A percentile compares a stretch with the other conserved stretches of the same genome.
Evolutionary conservation across 257 asterid species (phyloP).

Genomic region (Nicotiana paniculata): DNA sequence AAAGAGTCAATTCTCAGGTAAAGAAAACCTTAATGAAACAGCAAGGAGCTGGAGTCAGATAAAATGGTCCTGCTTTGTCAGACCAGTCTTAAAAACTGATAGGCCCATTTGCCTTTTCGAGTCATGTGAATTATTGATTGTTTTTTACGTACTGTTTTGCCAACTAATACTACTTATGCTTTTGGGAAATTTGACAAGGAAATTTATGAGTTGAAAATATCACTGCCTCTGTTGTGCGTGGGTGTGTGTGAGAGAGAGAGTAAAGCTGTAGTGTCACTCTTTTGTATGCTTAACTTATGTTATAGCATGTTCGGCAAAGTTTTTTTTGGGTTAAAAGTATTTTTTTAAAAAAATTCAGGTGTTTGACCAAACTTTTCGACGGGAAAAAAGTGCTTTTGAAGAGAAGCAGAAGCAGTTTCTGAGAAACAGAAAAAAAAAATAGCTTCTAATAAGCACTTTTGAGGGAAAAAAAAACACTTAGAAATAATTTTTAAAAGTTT

Average conservation of each 20-base stretch:
- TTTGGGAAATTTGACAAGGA: not conserved
- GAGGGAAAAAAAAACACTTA: too few species aligned
- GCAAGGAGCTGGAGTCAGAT: constrained; percentile 6
- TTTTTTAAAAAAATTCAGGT: too few species aligned
- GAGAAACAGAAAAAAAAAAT: too few species aligned
- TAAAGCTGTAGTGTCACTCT: not conserved
- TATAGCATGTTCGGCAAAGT: not conserved
- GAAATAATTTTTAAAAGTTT: too few species aligned
- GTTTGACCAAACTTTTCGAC: too few species aligned
- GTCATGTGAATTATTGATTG: constrained; percentile 4
- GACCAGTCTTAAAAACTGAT: constrained; percentile 5
- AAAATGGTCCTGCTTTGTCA: constrained; percentile 11
- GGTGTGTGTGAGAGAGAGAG: not conserved
- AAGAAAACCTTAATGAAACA: not conserved
- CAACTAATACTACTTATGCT: not conserved
- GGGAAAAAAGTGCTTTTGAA: too few species aligned
- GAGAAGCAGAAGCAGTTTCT: too few species aligned
- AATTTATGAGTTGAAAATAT: not conserved
- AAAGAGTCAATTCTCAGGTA: not conserved
- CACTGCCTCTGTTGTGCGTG: not conserved
- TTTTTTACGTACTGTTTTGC: constrained; percentile 7
- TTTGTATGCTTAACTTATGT: not conserved
- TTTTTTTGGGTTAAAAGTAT: too few species aligned
- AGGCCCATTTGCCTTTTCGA: not conserved
- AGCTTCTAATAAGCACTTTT: too few species aligned